phyloP scores from a whole-genome alignment of 129 eudicot species.

The Flaveria brownii region DNA sequence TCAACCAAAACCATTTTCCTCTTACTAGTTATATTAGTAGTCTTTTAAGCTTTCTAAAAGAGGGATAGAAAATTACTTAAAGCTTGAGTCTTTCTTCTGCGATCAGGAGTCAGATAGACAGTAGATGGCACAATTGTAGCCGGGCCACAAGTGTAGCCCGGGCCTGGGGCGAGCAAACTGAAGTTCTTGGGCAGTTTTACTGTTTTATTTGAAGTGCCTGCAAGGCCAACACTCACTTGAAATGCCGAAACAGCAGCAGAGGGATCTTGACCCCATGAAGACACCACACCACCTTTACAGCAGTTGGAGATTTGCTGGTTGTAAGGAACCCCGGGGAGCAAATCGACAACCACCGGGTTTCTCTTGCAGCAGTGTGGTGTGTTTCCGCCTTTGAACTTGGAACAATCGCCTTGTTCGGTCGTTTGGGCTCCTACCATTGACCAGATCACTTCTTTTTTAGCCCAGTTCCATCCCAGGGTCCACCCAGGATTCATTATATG shows the following conservation, averaged over 20 bases:
- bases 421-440: slow-evolving; percentile 88
- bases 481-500: slow-evolving; percentile 82
- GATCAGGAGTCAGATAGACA: slow-evolving; percentile 59
- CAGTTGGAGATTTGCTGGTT: slow-evolving; percentile 76
- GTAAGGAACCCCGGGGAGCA: slow-evolving; percentile 85
- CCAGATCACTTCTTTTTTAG: slow-evolving; percentile 86
- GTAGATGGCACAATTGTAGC: slow-evolving; percentile 80
- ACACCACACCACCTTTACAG: slow-evolving; percentile 77
- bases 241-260: slow-evolving; percentile 68
- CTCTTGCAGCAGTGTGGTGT: slow-evolving; percentile 75
- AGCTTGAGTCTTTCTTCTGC: slow-evolving; percentile 83
- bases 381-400: slow-evolving; percentile 76
- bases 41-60: neutral
- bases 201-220: slow-evolving; percentile 79
- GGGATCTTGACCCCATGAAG: slow-evolving; percentile 86
- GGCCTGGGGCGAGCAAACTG: slow-evolving; percentile 73
- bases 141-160: slow-evolving; percentile 87
- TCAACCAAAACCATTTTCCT: neutral
- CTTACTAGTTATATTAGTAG: neutral
- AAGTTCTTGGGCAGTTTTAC: slow-evolving; percentile 77
- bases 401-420: slow-evolving; percentile 85
- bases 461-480: slow-evolving; percentile 82
- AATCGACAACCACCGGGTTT: slow-evolving; percentile 65
- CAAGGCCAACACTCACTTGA: slow-evolving; percentile 75
- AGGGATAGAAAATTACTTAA: slow-evolving; percentile 43